Base-by-base conservation (phyloP, 257 asterid genomes). In the Verbena officinalis region DNA sequence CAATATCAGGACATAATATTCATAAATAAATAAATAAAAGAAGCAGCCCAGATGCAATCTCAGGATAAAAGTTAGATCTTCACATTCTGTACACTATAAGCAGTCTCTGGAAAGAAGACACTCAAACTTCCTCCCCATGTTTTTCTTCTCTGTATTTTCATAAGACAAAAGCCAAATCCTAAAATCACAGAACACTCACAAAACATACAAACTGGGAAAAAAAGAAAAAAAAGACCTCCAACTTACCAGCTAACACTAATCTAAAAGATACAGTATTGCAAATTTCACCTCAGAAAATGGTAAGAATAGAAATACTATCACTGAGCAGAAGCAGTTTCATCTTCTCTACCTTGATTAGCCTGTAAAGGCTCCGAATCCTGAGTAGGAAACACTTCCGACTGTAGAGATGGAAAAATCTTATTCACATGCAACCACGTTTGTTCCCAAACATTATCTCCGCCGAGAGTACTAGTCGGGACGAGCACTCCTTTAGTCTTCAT, bases 341-440 rank as follows among this genome's bases (percentile, higher is more conserved):
- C 44, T 7, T 27, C 7, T 27, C 65, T 78, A 11, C 67, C 75
- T 33, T 39, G 70, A 46, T 75, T 74, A 23, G 68, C 24, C 55
- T 59, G 64, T 38, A 55, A 31, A n/a, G 60, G 70, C 44, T 77
- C 90, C 0, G 76, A 59, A 39, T 83, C 89, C 39, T 79, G 83
- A 78, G 70, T 84, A 0, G 95, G 86, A 69, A 86, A 91, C 68
- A 91, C 65, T 56, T 86, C 95, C 15, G 82, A 78, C 61, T 91
- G 91, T 23, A 91, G 70, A 59, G 95, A 80, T 15, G 96, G 96
- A 34, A 74, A 81, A 12, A 86, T 75, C 69, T 91, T 91, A 53
- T 89, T 89, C 71, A 91, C 96, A 5, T 91, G 96, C 78, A 91
- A 70, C 98, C 98, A 86, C 17, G 98, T 91, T 62, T 84, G 92